Base-by-base conservation (phyloP, 306 rosid genomes). In the Bauhinia variegata region DNA sequence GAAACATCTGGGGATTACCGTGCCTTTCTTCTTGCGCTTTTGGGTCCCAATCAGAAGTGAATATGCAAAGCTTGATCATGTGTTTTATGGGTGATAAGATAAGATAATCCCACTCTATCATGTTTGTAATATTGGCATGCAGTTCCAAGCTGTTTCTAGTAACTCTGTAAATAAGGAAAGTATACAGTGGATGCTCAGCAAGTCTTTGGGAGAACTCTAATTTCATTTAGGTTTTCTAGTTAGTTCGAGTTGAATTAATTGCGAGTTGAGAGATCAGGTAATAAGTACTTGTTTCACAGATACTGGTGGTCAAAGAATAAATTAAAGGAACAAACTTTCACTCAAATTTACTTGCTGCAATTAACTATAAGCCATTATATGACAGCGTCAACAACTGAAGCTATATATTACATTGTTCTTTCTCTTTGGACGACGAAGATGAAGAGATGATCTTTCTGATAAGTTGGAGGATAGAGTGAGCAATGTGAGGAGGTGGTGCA, bases 1-100 rank as follows among this genome's bases (percentile, higher is more conserved):
- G 97, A 88, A 70, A 91, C 95, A 33, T 86, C 96, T 0, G 84
- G 97, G 19, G 62, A 77, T 68, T 91, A 91, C 79, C 65, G 82
- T 79, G 63, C 83, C 53, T 83, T 91, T 60, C 96, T 91, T 70
- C 89, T 88, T 34, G 11, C 78, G 65, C 90, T 88, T 50, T 54
- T 88, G 53, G 96, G 96, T 70, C 82, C 84, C 57, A 76, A 82
- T 58, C 67, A 70, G 58, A 83, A n/a, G n/a, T n/a, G n/a, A n/a
- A 60, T 33, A 60, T 39, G 17, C n/a, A n/a, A n/a, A n/a, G n/a
- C 19, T 37, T 2, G 10, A 5, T 19, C 6, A 15, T 54, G 34
- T 68, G 52, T 63, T 44, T 42, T 4, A n/a, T 48, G 63, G 62
- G 73, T 58, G 64, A 31, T 62, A 17, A 44, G n/a, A n/a, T n/a